Percentiles rank a stretch among this genome's conserved stretches.
phyloP scores from a whole-genome alignment of 2,329 filamentous ascomycete genomes.

The Fusarium sp. region DNA sequence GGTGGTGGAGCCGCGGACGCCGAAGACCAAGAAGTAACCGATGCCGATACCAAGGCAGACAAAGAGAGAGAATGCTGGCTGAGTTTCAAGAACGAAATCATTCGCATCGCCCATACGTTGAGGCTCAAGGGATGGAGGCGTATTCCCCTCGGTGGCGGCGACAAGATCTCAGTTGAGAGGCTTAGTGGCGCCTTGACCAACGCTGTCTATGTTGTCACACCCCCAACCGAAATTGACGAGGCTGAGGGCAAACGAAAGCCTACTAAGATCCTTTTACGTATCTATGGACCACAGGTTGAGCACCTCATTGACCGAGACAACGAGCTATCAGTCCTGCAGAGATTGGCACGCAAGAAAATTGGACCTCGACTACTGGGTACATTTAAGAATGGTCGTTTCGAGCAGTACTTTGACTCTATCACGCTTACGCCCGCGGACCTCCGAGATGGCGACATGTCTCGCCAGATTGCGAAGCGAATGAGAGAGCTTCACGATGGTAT shows the following conservation, averaged over 20 bases:
- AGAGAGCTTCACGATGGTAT: conserved; percentile 94
- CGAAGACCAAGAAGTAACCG: conserved; percentile 49
- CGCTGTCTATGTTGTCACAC: conserved; percentile 92
- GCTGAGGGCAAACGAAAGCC: conserved; percentile 58
- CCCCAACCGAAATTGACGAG: conserved; percentile 71
- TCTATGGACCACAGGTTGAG: conserved; percentile 95
- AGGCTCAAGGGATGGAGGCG: conserved; percentile 91
- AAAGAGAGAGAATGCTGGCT: conserved; percentile 83
- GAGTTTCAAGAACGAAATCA: conserved; percentile 91
- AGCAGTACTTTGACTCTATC: conserved; percentile 89
- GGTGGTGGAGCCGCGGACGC: conserved; percentile 60
- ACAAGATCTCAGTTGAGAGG: conserved; percentile 75
- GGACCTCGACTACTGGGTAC: conserved; percentile 91
- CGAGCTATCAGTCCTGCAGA: conserved; percentile 85
- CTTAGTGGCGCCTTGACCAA: conserved; percentile 95
- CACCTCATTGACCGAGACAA: conserved; percentile 94
- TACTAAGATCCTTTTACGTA: conserved; percentile 82
- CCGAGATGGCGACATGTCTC: conserved; percentile 83
- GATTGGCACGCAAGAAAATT: conserved; percentile 91
- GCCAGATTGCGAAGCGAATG: conserved; percentile 97
- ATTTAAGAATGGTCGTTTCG: conserved; percentile 94
- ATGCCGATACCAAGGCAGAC: conserved; percentile 57
- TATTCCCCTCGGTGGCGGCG: conserved; percentile 77
- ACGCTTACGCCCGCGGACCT: conserved; percentile 82
- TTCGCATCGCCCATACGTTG: conserved; percentile 88